Evolutionary conservation across 2,329 filamentous ascomycete species (phyloP).

Genomic region (Scorias spongiosa): DNA sequence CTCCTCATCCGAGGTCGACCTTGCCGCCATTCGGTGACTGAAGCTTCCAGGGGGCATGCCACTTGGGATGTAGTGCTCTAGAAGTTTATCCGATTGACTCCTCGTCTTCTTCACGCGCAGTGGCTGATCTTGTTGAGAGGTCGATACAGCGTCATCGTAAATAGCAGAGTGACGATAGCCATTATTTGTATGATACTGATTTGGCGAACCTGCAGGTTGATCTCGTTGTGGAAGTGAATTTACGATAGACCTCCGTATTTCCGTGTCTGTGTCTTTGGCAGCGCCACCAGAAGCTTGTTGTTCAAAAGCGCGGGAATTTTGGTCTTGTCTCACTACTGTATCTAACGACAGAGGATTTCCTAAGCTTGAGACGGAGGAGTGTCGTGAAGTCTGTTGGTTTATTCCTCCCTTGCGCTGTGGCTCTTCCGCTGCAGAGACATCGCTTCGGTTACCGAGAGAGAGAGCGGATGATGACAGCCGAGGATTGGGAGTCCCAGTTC

Average conservation of each 20-base stretch:
- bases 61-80: neutral
- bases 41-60: neutral
- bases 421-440: neutral
- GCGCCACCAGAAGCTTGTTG: too few relatives aligned
- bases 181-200: too few relatives aligned
- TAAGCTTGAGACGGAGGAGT: neutral
- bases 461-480: neutral
- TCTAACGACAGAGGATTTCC: neutral
- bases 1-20: neutral
- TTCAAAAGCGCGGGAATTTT: too few relatives aligned
- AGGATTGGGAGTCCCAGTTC: too few relatives aligned
- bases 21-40: neutral
- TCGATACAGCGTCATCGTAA: too few relatives aligned
- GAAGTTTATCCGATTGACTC: neutral
- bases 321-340: neutral
- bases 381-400: neutral
- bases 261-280: too few relatives aligned
- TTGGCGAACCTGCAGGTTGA: too few relatives aligned
- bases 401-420: too few relatives aligned
- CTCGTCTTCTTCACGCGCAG: neutral
- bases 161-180: too few relatives aligned
- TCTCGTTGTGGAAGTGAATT: too few relatives aligned
- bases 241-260: too few relatives aligned
- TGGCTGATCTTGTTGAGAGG: too few relatives aligned
- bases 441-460: neutral